Percentiles rank a stretch among this genome's conserved stretches.
Evolutionary conservation across 768 basidiomycete genomes (phyloP).

Genomic region (Hortiboletus campestris): DNA sequence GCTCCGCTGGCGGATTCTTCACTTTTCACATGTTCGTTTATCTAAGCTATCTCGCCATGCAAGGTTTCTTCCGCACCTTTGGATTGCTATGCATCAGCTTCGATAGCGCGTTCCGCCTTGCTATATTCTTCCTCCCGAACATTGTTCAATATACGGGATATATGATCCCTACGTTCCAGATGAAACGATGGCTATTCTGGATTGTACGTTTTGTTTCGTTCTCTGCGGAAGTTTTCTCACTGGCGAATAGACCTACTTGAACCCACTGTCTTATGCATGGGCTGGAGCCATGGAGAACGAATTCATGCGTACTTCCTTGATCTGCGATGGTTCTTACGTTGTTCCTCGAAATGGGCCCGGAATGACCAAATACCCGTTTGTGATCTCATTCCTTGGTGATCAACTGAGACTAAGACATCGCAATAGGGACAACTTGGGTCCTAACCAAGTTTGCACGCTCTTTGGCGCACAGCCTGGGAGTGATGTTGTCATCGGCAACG

Average conservation of each 20-base stretch:
- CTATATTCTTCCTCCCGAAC: constrained; percentile 72
- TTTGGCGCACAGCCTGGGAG: constrained; percentile 62
- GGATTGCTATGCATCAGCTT: constrained; percentile 57
- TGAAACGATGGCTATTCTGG: constrained; percentile 88
- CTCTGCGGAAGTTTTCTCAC: constrained; percentile 4
- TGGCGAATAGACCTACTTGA: constrained; percentile 59
- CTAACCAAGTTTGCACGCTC: constrained; percentile 78
- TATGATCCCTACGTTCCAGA: constrained; percentile 60
- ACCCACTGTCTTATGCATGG: constrained; percentile 78
- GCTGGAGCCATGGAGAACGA: constrained; percentile 84
- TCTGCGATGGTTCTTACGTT: constrained; percentile 63
- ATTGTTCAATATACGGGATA: constrained; percentile 73
- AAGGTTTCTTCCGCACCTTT: constrained; percentile 80
- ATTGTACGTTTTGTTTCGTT: constrained; percentile 46
- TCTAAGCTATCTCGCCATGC: constrained; percentile 66
- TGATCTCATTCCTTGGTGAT: constrained; percentile 3
- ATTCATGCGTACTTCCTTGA: constrained; percentile 63
- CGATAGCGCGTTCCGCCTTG: constrained; percentile 52
- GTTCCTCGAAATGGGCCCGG: constrained; percentile 63
- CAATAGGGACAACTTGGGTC: constrained; percentile 47
- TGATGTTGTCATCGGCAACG: constrained; percentile 50
- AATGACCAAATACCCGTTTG: constrained; percentile 60
- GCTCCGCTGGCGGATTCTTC: constrained; percentile 44
- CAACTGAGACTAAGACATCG: constrained; percentile 11
- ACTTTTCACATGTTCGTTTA: constrained; percentile 68